These are phyloP conservation scores for Gentiana straminea DNA, from an alignment of 257 asterid genomes.

Conservation along the genomic window DNA sequence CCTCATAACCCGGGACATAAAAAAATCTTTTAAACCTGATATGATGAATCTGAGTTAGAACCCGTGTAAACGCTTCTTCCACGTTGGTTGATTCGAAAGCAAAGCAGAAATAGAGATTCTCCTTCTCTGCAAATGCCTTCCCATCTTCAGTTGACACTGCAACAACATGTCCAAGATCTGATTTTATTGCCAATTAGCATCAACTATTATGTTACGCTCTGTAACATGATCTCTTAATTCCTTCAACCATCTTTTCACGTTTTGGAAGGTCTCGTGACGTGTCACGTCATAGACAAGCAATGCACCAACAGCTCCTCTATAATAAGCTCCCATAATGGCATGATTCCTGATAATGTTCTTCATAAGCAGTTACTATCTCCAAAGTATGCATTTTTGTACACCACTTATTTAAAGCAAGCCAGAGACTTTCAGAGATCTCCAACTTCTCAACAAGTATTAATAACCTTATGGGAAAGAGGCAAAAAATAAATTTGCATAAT, in stretches of 20 bases:
- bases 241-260: slow-evolving; percentile 23
- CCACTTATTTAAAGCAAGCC: too few species aligned
- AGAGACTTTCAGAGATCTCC: too few species aligned
- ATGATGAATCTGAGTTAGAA: slow-evolving; percentile 18
- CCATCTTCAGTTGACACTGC: slow-evolving; percentile 27
- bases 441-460: too few species aligned
- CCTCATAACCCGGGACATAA: slow-evolving; percentile 18
- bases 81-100: slow-evolving; percentile 29
- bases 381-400: too few species aligned
- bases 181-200: slow-evolving; percentile 30
- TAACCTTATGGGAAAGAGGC: too few species aligned
- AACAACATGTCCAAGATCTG: slow-evolving; percentile 32
- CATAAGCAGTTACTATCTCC: too few species aligned
- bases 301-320: slow-evolving; percentile 34
- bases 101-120: slow-evolving; percentile 24
- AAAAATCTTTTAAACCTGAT: slow-evolving; percentile 20
- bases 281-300: slow-evolving; percentile 29
- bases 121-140: slow-evolving; percentile 23
- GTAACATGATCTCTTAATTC: slow-evolving; percentile 27
- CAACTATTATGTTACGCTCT: slow-evolving; percentile 25
- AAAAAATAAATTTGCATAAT: too few species aligned
- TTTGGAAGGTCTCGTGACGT: slow-evolving; percentile 22
- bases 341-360: slow-evolving; percentile 13
- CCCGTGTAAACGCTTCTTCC: slow-evolving; percentile 25
- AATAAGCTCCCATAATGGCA: slow-evolving; percentile 31